Evolutionary conservation across 1,284 basidiomycete species (phyloP).

Genomic region (Fomes fomentarius): DNA sequence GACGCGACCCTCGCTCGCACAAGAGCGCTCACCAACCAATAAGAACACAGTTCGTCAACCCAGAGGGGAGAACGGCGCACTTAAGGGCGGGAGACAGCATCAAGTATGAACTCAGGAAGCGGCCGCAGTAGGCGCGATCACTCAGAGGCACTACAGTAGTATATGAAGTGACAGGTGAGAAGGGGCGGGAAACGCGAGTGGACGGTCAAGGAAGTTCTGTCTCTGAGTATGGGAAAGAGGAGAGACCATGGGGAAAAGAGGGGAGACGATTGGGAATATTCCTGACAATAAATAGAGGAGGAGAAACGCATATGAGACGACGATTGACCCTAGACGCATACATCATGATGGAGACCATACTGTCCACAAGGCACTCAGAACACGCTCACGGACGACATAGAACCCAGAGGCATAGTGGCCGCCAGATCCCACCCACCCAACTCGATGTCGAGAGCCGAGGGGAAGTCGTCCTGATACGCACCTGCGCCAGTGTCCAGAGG

Average conservation of each 20-base stretch:
- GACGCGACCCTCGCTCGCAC: constrained; percentile 13
- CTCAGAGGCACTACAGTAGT: constrained; percentile 2
- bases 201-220: constrained; percentile 6
- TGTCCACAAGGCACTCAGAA: constrained; percentile 27
- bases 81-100: constrained; percentile 32
- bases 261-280: constrained; percentile 23
- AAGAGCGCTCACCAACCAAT: constrained; percentile 43
- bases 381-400: constrained; percentile 30
- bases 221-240: constrained; percentile 3
- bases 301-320: constrained; percentile 27
- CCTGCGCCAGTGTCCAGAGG: constrained; percentile 29
- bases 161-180: constrained; percentile 7
- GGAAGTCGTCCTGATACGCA: constrained; percentile 32
- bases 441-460: constrained; percentile 40
- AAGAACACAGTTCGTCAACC: constrained; percentile 41
- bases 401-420: constrained; percentile 17
- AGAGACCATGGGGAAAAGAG: constrained; percentile 16
- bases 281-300: constrained; percentile 30
- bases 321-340: constrained; percentile 25
- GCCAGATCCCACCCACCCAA: constrained; percentile 38
- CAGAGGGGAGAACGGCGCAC: constrained; percentile 40
- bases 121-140: background rate
- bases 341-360: constrained; percentile 10
- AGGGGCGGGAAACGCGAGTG: background rate
- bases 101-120: constrained; percentile 17